Base-by-base conservation (phyloP, 352 stramenopile species). In the Phytophthora sp. region DNA sequence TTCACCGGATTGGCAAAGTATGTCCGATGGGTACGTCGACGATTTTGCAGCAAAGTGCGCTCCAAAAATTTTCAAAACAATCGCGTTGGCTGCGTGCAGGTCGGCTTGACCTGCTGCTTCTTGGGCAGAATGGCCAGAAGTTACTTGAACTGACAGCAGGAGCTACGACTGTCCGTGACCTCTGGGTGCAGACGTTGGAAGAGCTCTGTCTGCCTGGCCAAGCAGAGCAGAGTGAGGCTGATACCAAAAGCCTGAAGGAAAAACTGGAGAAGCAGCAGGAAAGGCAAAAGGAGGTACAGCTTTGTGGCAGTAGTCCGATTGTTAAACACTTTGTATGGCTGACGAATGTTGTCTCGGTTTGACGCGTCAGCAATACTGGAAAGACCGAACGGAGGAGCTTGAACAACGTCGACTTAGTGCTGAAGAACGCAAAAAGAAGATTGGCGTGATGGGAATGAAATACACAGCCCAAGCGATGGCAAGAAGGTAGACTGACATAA, bases 371-470 rank as follows among this genome's bases (percentile, higher is more conserved):
- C 76, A 79, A 68, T 92, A 94, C 47, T 94, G 84, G 84, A 88
- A 84, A 59, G 77, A 90, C 27, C 79, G 84, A 29, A 78, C 79
- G 20, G 62, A 63, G 15, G 82, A 91, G 31, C 39, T 93, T 9
- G 85, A 93, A 57, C 65, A 91, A 54, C 74, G 80, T 18, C 71
- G 69, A 16, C 39, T 74, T 13, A 81, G 93, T 15, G 86, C 86
- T 13, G 86, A 90, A 44, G 86, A 88, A 50, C 80, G 79, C 39
- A 93, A 94, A 58, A 89, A 82, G 50, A 90, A 89, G 55, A 79
- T 93, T 59, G 86, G 86, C 1, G 52, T 74, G 20, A 61, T 82
- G 6, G 84, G 86, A 11, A 88, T 94, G 82, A 94, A 91, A 55
- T 93, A 91, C 68, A 83, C 76, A 21, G 76, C 76, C 0, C 58